These are phyloP conservation scores for Termitomyces sp. DNA, from an alignment of 768 basidiomycete genomes.

Conservation along the genomic window DNA sequence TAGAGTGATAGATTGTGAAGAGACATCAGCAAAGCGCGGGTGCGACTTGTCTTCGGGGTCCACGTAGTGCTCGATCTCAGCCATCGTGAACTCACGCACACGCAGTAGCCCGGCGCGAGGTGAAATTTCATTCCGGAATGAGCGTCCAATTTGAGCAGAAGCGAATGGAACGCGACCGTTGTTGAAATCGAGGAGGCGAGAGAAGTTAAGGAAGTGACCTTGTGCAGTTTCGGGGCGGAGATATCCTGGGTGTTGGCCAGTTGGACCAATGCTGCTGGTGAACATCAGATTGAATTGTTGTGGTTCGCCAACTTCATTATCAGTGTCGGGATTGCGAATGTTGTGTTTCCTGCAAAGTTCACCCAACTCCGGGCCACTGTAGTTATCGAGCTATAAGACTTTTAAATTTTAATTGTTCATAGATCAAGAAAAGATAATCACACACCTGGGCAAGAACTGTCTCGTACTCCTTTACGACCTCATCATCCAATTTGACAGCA, in stretches of 20 bases:
- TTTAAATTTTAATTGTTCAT: neutral
- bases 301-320: constrained; percentile 89
- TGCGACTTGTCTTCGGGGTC: constrained; percentile 92
- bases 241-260: constrained; percentile 93
- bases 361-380: constrained; percentile 83
- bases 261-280: constrained; percentile 93
- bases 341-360: constrained; percentile 75
- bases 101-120: constrained; percentile 94
- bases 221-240: constrained; percentile 98
- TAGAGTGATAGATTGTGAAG: constrained; percentile 67
- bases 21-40: constrained; percentile 75
- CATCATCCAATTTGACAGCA: constrained; percentile 71
- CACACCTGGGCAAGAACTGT: constrained; percentile 81
- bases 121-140: constrained; percentile 98
- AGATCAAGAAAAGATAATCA: constrained; percentile 1
- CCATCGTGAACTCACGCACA: constrained; percentile 99
- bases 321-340: constrained; percentile 87
- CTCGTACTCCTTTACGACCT: constrained; percentile 73
- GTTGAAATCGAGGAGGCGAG: constrained; percentile 95
- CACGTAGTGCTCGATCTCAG: constrained; percentile 98
- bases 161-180: constrained; percentile 96
- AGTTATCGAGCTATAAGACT: constrained; percentile 80
- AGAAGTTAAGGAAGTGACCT: constrained; percentile 98
- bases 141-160: constrained; percentile 92
- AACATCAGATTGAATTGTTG: constrained; percentile 99